A percentile compares a stretch with the other conserved stretches of the same genome.
These are phyloP conservation scores for Boechera retrofracta DNA, from an alignment of 345 rosid species.

Conservation along the genomic window DNA sequence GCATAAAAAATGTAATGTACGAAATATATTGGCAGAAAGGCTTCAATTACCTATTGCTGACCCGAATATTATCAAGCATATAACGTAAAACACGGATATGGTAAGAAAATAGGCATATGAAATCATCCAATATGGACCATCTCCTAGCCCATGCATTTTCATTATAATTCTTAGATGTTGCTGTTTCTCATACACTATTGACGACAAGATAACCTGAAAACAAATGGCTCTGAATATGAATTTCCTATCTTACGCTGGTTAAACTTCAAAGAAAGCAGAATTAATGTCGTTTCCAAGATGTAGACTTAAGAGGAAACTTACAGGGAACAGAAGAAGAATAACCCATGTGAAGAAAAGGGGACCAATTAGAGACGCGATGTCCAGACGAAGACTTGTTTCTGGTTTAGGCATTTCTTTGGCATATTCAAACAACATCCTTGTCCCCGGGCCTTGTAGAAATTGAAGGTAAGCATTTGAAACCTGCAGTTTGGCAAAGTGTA, in stretches of 20 bases:
- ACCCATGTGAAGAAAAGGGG: constrained; percentile 74
- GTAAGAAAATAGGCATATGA: constrained; percentile 80
- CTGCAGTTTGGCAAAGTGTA: constrained; percentile 53
- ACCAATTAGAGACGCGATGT: constrained; percentile 79
- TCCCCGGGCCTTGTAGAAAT: constrained; percentile 59
- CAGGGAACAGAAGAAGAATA: constrained; percentile 76
- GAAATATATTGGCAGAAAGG: neutral
- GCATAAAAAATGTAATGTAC: neutral
- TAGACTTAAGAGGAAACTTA: constrained; percentile 50
- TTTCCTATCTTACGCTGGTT: neutral
- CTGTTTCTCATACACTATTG: constrained; percentile 86
- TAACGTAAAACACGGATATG: constrained; percentile 68
- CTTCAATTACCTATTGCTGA: constrained; percentile 68
- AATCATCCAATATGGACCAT: constrained; percentile 94
- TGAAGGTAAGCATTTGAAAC: constrained; percentile 84
- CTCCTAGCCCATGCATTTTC: constrained; percentile 99
- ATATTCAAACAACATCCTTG: constrained; percentile 66
- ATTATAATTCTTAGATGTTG: constrained; percentile 88
- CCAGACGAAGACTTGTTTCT: constrained; percentile 54
- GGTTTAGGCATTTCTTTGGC: constrained; percentile 85
- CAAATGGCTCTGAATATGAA: constrained; percentile 12
- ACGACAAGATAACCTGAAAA: constrained; percentile 70
- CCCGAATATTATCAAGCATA: constrained; percentile 80
- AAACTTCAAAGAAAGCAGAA: neutral
- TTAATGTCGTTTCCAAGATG: neutral